Percentiles rank a stretch among this genome's conserved stretches.
phyloP scores from a whole-genome alignment of 116 monocot genomes.

The Thalassia testudinum region DNA sequence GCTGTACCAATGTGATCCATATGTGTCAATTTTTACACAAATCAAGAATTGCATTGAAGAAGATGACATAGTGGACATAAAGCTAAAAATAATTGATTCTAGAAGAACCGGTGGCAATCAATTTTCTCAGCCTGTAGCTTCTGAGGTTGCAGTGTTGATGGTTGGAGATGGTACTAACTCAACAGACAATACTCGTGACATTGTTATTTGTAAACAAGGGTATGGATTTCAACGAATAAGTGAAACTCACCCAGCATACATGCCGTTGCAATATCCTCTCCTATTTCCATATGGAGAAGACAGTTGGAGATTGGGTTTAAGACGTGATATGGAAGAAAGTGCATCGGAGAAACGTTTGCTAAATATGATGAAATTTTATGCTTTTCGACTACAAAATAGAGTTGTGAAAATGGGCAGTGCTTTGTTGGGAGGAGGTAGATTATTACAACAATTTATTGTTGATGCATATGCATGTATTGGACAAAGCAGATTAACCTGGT shows the following conservation, averaged over 20 bases:
- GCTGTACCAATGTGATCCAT: not conserved
- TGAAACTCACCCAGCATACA: conserved; percentile 1
- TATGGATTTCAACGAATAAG: not conserved
- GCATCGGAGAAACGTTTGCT: too few relatives aligned
- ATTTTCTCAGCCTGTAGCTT: not conserved
- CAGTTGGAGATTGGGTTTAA: not conserved
- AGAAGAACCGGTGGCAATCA: not conserved
- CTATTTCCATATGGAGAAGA: conserved; percentile 4
- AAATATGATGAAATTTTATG: not conserved
- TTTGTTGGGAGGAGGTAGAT: not conserved
- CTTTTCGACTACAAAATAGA: not conserved
- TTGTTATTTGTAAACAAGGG: not conserved
- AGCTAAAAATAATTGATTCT: not conserved
- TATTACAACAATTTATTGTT: conserved; percentile 2
- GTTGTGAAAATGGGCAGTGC: not conserved
- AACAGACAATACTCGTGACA: not conserved
- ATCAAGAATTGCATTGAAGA: not conserved
- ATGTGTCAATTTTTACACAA: not conserved
- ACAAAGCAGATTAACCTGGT: not conserved
- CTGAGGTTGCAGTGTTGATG: not conserved
- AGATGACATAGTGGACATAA: not conserved
- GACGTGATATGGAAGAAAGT: not conserved
- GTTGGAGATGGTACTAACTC: not conserved
- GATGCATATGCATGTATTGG: not conserved
- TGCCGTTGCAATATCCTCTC: conserved; percentile 4